Conservation (phyloP, 2,329 filamentous ascomycete genomes). For the Penicillium verrucosum region DNA sequence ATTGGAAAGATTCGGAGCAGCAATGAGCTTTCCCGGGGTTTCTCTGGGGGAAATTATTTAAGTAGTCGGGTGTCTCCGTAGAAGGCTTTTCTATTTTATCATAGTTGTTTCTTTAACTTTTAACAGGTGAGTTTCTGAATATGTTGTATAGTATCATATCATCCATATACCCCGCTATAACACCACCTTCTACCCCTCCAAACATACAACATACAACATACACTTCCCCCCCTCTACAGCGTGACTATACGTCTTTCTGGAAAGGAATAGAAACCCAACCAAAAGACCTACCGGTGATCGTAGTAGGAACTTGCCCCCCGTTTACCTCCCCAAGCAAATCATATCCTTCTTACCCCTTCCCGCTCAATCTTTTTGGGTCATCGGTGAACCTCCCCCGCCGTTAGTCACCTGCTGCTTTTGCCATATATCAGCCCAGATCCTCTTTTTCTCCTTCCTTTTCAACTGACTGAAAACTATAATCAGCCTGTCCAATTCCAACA, state of each 20-base stretch:
- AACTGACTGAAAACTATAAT: conserved; percentile 27
- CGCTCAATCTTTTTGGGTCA: conserved; percentile 38
- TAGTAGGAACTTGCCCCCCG: conserved; percentile 16
- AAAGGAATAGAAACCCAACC: conserved; percentile 4
- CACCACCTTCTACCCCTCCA: conserved; percentile 11
- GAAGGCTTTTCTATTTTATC: conserved; percentile 1
- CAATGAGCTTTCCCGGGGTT: conserved; percentile 30
- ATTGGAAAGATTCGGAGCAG: conserved; percentile 40
- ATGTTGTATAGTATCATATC: conserved; percentile 3
- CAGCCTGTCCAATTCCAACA: conserved; percentile 50
- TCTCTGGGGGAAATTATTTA: conserved; percentile 19
- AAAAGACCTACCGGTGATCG: conserved; percentile 14
- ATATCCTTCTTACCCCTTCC: conserved; percentile 17
- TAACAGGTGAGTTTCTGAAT: conserved; percentile 17
- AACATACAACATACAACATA: neutral
- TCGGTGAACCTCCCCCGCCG: conserved; percentile 40
- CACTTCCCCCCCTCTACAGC: neutral
- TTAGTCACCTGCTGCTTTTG: conserved; percentile 28
- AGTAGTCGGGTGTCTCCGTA: conserved; percentile 23
- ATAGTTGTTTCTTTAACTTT: conserved; percentile 13
- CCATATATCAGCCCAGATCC: conserved; percentile 17
- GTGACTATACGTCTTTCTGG: conserved; percentile 12
- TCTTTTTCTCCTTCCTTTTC: conserved; percentile 17
- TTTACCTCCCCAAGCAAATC: conserved; percentile 21
- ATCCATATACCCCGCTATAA: conserved; percentile 21